A percentile compares a stretch with the other conserved stretches of the same genome.
Evolutionary conservation across 345 rosid genomes (phyloP).

Genomic region (Carallia pectinifolia): DNA sequence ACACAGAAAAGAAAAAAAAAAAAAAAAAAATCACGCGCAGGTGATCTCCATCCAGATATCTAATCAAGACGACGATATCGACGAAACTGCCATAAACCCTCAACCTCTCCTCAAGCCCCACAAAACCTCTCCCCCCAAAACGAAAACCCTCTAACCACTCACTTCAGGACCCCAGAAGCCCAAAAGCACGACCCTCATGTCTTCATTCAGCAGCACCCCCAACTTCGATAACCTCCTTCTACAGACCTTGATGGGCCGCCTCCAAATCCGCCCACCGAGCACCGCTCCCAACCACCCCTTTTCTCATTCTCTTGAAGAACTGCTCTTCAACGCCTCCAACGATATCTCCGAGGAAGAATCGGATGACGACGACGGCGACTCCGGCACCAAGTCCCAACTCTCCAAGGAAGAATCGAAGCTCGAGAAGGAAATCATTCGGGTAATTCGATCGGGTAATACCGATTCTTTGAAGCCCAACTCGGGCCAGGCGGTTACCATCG

Average conservation of each 20-base stretch:
- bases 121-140: not conserved
- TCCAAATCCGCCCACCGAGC: constrained; percentile 64
- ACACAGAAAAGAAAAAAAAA: too few species aligned
- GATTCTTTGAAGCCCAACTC: constrained; percentile 88
- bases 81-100: not conserved
- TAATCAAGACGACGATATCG: too few species aligned
- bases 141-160: not conserved
- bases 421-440: constrained; percentile 74
- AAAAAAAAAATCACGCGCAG: too few species aligned
- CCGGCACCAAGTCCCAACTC: constrained; percentile 39
- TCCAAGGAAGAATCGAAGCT: constrained; percentile 78
- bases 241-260: constrained; percentile 80
- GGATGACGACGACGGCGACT: constrained; percentile 30
- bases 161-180: not conserved
- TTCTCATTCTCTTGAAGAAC: constrained; percentile 80
- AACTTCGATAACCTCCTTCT: constrained; percentile 70
- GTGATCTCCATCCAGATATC: too few species aligned
- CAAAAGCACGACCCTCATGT: constrained; percentile 35
- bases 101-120: not conserved
- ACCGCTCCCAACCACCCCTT: constrained; percentile 40
- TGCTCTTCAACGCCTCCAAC: constrained; percentile 57
- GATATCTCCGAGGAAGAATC: constrained; percentile 44
- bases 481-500: constrained; percentile 82
- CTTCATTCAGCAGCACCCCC: constrained; percentile 52
- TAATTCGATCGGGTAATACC: constrained; percentile 64